phyloP scores from a whole-genome alignment of 768 basidiomycete genomes.

The Hypholoma fasciculare region DNA sequence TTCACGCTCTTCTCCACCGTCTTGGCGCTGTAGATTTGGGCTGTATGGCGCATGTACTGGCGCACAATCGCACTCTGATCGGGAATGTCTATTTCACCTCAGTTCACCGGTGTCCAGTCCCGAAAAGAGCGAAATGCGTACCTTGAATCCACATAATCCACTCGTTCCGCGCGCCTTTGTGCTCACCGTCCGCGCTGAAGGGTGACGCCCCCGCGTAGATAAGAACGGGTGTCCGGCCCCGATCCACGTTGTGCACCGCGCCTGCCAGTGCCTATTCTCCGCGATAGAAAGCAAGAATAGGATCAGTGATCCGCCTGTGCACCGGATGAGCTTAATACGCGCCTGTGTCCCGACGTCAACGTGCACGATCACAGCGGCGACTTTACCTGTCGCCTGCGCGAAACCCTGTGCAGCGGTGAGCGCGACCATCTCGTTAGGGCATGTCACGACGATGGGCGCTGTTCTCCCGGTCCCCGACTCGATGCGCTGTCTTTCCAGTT shows the following conservation, averaged over 20 bases:
- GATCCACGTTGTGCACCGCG: conserved; percentile 72
- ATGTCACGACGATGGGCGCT: conserved; percentile 56
- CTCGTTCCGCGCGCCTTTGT: conserved; percentile 66
- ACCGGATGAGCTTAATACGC: conserved; percentile 8
- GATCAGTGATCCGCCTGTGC: neutral
- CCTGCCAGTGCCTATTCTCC: conserved; percentile 59
- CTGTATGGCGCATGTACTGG: conserved; percentile 72
- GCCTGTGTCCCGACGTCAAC: conserved; percentile 74
- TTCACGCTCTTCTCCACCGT: conserved; percentile 52
- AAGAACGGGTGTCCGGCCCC: conserved; percentile 58
- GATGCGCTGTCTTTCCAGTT: conserved; percentile 56
- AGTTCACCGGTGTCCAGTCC: neutral
- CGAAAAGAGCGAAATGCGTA: conserved; percentile 15
- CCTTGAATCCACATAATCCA: conserved; percentile 78
- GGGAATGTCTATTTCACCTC: conserved; percentile 49
- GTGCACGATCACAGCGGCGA: conserved; percentile 74
- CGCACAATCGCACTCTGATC: conserved; percentile 72
- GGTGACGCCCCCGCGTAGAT: conserved; percentile 76
- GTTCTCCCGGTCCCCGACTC: conserved; percentile 28
- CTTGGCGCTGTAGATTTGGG: conserved; percentile 56
- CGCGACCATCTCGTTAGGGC: conserved; percentile 79
- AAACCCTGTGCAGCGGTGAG: conserved; percentile 73
- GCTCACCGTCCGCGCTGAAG: conserved; percentile 53
- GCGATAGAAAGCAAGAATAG: neutral
- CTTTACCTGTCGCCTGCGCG: conserved; percentile 61